Conservation (phyloP, 2,329 filamentous ascomycete species). For the Cladosporium halotolerans region DNA sequence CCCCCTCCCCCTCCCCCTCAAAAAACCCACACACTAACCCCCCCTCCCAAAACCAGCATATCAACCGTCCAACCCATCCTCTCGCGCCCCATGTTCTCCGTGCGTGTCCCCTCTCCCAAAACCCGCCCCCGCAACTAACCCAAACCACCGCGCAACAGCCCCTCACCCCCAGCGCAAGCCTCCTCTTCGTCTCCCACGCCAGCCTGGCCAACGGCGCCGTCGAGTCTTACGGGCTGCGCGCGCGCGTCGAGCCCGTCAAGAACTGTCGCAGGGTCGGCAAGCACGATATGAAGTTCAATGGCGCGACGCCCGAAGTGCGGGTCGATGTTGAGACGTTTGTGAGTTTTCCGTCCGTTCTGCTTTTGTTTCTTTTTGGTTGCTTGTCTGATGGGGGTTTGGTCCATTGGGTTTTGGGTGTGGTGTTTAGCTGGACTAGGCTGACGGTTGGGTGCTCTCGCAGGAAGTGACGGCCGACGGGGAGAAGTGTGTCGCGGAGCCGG, state of each 20-base stretch:
- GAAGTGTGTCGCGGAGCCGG: constrained; percentile 67
- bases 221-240: constrained; percentile 63
- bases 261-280: constrained; percentile 71
- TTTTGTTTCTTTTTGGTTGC: not conserved
- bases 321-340: constrained; percentile 83
- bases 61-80: constrained; percentile 78
- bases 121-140: constrained; percentile 58
- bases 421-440: too few relatives aligned
- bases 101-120: not conserved
- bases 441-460: constrained; percentile 29
- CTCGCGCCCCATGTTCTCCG: constrained; percentile 63
- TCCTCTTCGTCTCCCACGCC: constrained; percentile 1
- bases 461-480: constrained; percentile 76
- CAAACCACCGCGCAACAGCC: constrained; percentile 59
- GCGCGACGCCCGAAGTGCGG: constrained; percentile 71
- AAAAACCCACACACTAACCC: not conserved
- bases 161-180: constrained; percentile 71
- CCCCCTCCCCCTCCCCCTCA: not conserved
- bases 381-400: too few relatives aligned
- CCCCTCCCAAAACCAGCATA: constrained; percentile 45
- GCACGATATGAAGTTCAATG: constrained; percentile 84
- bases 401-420: too few relatives aligned
- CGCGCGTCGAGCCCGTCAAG: constrained; percentile 70
- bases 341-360: constrained; percentile 21
- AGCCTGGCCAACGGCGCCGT: constrained; percentile 51